Base-by-base conservation (phyloP, 2,329 filamentous ascomycete genomes). In the Talaromyces sp. region DNA sequence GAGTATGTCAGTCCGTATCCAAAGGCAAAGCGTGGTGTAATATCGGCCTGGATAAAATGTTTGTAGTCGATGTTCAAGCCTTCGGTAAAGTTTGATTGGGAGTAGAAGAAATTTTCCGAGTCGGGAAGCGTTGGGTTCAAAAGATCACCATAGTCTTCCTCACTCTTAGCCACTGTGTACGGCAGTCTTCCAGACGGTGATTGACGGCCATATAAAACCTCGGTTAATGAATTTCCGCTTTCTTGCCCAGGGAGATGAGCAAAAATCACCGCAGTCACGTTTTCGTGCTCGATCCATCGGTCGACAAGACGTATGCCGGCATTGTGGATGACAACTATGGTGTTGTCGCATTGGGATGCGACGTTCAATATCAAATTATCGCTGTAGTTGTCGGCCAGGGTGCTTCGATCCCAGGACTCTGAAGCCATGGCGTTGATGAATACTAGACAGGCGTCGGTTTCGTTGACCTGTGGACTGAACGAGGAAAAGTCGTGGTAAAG, bases 191-290 rank as follows among this genome's bases (percentile, higher is more conserved):
- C 86, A 0, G 84, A 86, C 0, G 82, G 81, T 63, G 81, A 84
- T 2, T 77, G 72, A 2, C 83, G 77, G 27, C 85, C 86, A 66
- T 86, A 88, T 0, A 88, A 75, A 8, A 88, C 69, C 0, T 81
- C 78, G 0, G 82, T 81, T 6, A 88, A 68, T 0, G 84, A 81
- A 1, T 75, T 73, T 0, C 87, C 87, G 1, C 82, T 84, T 60
- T 87, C 84, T 67, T 89, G 85, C 0, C 87, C 87, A 0, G 86
- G 87, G 0, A 88, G 75, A 67, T 88, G 86, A 4, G 84, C 86
- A 65, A 85, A 85, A 0, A 90, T 77, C 17, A 90, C 75, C 1
- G 82, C 85, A 0, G 85, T 88, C 36, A 90, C 81, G 64, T 89
- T 89, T 8, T 80, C 75, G 62, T 90, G 81, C 55, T 88, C 82